phyloP scores from a whole-genome alignment of 371 early-diverging fungal species.

The Rhizopus delemar region DNA sequence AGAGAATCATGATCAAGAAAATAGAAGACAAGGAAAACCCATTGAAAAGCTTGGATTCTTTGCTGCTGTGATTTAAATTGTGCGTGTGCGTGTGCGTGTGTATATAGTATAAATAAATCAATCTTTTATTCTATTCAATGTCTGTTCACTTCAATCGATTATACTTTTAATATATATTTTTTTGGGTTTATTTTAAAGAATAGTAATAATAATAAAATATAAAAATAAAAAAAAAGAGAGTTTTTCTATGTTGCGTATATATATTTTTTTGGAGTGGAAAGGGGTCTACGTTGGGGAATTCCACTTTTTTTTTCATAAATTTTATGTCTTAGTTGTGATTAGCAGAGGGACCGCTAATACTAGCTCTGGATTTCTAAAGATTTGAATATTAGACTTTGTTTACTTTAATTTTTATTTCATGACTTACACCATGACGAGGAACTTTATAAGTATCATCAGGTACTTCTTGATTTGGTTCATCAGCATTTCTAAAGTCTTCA shows the following conservation, averaged over 20 bases:
- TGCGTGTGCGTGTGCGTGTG: slow-evolving; percentile 3
- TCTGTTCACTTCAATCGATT: too few relatives aligned
- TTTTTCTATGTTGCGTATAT: too few relatives aligned
- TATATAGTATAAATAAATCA: slow-evolving; percentile 1
- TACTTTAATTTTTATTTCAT: background rate
- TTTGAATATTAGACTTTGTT: background rate
- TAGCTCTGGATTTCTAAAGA: slow-evolving; percentile 39
- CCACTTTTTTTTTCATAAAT: too few relatives aligned
- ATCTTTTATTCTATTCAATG: too few relatives aligned
- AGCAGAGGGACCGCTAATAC: slow-evolving; percentile 44
- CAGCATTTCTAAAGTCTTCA: slow-evolving; percentile 72
- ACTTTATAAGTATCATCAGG: slow-evolving; percentile 46
- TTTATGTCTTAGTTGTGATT: background rate
- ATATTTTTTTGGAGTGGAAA: too few relatives aligned
- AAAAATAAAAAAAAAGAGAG: too few relatives aligned
- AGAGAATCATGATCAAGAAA: slow-evolving; percentile 44
- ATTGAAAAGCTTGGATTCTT: slow-evolving; percentile 66
- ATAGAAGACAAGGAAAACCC: slow-evolving; percentile 47
- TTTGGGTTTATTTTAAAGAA: too few relatives aligned
- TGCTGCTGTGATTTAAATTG: slow-evolving; percentile 51
- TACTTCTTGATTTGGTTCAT: slow-evolving; percentile 33
- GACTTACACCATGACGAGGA: slow-evolving; percentile 54
- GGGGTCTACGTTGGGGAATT: too few relatives aligned
- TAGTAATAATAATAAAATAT: too few relatives aligned
- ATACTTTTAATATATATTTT: too few relatives aligned